Evolutionary conservation across 441 rosid species (phyloP), one percentile per base, ranked within the genome.

Genomic region (Adansonia madagascariensis): DNA sequence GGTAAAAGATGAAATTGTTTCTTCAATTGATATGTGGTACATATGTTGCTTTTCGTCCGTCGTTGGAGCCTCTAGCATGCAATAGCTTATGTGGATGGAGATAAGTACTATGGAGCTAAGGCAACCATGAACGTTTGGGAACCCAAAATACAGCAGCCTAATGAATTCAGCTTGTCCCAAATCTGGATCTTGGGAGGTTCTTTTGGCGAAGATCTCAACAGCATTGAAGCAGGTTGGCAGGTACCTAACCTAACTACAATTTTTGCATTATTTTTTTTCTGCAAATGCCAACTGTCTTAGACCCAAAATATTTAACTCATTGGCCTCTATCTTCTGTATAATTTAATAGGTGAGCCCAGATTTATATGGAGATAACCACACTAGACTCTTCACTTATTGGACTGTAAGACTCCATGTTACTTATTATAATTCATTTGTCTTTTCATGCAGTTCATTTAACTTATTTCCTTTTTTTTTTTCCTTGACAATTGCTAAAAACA

Each of bases 181-280:
- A 83, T 87, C 71, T 89, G 92, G 92, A 80, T 89, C 64, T 57
- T 87, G 15, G 89, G 86, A 78, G 89, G 91, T 50, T 78, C 84
- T 61, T 85, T 79, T 18, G 86, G 86, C 56, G 83, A 89, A 80
- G 91, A 89, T 79, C 87, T 87, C 11, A 89, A 87, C 71, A 89
- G 86, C 78, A 86, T 89, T 47, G 92, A 89, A 83, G 92, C 91
- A 50, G 92, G 92, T 10, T 89, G 92, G 92, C 90, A 87, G 92
- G 92, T 88, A 56, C 65, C 41, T 60, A 24, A 4, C 41, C 11
- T 17, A 73, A 44, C 74, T 74, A 24, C 46, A 55, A 53, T 44
- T 2, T 24, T 35, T 46, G 12, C 50, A 61, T 11, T 76, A 24
- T 31, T 61, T 11, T 24, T 60, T 27, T 27, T 27, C 35, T 5